phyloP scores from a whole-genome alignment of 2,329 filamentous ascomycete genomes.

The Pseudopyricularia javanii region DNA sequence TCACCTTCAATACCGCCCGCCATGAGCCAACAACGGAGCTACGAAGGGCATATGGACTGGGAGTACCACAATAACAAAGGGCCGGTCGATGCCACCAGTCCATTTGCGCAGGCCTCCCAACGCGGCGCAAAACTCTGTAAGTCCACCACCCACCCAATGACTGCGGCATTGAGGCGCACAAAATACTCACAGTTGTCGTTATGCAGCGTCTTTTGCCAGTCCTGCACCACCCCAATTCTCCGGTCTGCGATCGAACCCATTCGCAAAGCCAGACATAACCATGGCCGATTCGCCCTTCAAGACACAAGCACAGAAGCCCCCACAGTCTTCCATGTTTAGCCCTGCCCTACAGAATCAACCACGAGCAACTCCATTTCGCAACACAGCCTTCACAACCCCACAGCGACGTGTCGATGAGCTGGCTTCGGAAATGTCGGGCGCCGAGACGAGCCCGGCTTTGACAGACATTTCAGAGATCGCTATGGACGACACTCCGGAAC shows the following conservation, averaged over 20 bases:
- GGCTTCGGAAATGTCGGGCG: slow-evolving; percentile 42
- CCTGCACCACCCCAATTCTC: slow-evolving; percentile 7
- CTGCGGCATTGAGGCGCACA: neutral
- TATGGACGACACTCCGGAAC: slow-evolving; percentile 35
- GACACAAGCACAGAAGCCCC: slow-evolving; percentile 18
- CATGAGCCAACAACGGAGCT: slow-evolving; percentile 35
- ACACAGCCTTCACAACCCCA: slow-evolving; percentile 52
- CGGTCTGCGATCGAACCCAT: slow-evolving; percentile 11
- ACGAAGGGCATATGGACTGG: slow-evolving; percentile 55
- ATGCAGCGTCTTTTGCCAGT: slow-evolving; percentile 10
- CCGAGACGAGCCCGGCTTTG: slow-evolving; percentile 47
- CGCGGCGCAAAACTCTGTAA: slow-evolving; percentile 27
- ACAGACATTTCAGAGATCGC: slow-evolving; percentile 43
- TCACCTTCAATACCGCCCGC: neutral
- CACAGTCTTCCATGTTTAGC: slow-evolving; percentile 31
- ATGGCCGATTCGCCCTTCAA: slow-evolving; percentile 12
- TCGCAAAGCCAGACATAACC: slow-evolving; percentile 7
- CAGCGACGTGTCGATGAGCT: slow-evolving; percentile 42
- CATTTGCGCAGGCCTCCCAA: slow-evolving; percentile 42
- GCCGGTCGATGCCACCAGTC: slow-evolving; percentile 47
- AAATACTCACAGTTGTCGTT: neutral
- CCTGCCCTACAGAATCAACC: slow-evolving; percentile 25
- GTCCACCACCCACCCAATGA: slow-evolving; percentile 8
- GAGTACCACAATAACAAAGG: slow-evolving; percentile 48
- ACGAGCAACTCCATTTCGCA: slow-evolving; percentile 46